Evolutionary conservation across 306 rosid genomes (phyloP).

Genomic region (Ochetophila trinervis): DNA sequence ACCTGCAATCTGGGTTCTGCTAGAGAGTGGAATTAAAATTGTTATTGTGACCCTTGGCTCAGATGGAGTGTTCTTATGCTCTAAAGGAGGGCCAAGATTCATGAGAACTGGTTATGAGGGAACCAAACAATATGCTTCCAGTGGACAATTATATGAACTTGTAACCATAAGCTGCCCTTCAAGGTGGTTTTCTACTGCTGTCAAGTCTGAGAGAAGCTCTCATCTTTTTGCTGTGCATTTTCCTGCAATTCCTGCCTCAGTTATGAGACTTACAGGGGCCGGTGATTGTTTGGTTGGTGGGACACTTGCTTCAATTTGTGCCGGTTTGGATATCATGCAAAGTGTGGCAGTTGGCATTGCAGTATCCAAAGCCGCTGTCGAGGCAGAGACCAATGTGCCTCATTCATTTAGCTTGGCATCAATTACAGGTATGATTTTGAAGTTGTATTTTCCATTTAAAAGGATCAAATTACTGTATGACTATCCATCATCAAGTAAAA

Average conservation of each 20-base stretch:
- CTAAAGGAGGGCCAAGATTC: slow-evolving; percentile 51
- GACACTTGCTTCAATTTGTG: slow-evolving; percentile 59
- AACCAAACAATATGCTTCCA: slow-evolving; percentile 22
- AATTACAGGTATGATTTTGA: slow-evolving; percentile 49
- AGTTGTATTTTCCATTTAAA: not conserved
- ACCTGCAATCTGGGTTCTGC: slow-evolving; percentile 69
- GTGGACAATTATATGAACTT: slow-evolving; percentile 36
- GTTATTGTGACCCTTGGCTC: slow-evolving; percentile 72
- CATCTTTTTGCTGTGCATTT: slow-evolving; percentile 66
- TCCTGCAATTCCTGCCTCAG: slow-evolving; percentile 75
- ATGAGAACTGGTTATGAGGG: slow-evolving; percentile 30
- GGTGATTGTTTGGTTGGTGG: slow-evolving; percentile 99
- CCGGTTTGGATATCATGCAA: slow-evolving; percentile 75
- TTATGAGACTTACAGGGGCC: slow-evolving; percentile 77
- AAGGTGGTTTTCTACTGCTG: slow-evolving; percentile 24
- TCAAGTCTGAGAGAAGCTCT: slow-evolving; percentile 40
- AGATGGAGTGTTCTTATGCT: slow-evolving; percentile 68
- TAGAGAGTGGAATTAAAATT: slow-evolving; percentile 70
- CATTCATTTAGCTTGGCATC: slow-evolving; percentile 40
- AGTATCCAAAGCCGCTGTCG: slow-evolving; percentile 79
- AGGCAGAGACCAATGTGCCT: slow-evolving; percentile 74
- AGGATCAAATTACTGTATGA: no score
- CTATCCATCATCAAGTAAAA: not conserved
- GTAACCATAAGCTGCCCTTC: slow-evolving; percentile 52
- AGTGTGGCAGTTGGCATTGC: slow-evolving; percentile 85